Evolutionary conservation across 805 yeast species (phyloP), one percentile per base, ranked within the genome.

Genomic region (Suhomyces pyralidae): DNA sequence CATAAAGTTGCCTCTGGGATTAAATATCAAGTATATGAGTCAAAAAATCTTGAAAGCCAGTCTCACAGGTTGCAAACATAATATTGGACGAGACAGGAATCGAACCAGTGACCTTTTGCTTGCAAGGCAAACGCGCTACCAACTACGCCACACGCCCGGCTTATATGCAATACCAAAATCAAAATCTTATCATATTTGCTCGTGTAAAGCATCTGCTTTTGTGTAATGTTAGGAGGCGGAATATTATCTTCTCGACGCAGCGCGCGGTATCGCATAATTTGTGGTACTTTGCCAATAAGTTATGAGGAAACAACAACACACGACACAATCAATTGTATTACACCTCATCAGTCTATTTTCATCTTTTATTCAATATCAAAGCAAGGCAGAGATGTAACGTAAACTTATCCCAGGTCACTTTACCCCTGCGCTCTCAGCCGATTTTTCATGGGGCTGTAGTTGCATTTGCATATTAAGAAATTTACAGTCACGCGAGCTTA

Each of bases 41-140:
- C 22, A 20, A 20, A 4, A 20, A 20, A 20, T 2, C 22, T 20
- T 20, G 4, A 20, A 20, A 20, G 22, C 22, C 22, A 20, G n/a
- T n/a, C n/a, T n/a, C n/a, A n/a, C n/a, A n/a, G 22, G 4, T 20
- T 20, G 22, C 10, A 58, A 52, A 65, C 64, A 67, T 81, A 85
- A 8, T 9, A 17, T 32, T 46, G 50, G 87, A 82, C 86, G 84
- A 80, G 84, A 80, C 82, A 78, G 86, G 86, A 82, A 69, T 82
- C 85, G 87, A 83, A 83, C 87, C 86, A 78, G 74, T 80, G 88
- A 82, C 88, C 88, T 83, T 78, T 77, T 76, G 81, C 88, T 80
- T 83, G 87, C 87, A 81, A 82, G 83, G 87, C 83, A 78, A 76
- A 78, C 86, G 87, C 86, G 86, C 86, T 83, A 83, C 88, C 88